phyloP scores from a whole-genome alignment of 148 eudicot species.

The Amaranthus palmeri region DNA sequence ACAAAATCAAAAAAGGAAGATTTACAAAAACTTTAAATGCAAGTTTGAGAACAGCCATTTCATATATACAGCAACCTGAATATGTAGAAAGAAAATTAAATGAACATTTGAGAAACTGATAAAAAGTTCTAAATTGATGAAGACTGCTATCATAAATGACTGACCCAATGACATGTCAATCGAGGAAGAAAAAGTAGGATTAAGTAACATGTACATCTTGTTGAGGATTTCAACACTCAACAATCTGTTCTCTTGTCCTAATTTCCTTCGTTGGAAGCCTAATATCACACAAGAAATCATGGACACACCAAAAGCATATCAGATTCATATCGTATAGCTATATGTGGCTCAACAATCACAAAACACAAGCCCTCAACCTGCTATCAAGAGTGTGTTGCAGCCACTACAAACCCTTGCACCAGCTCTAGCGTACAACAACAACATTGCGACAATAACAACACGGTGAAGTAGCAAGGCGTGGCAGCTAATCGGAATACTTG shows the following conservation, averaged over 20 bases:
- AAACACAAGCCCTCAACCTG: too few species aligned
- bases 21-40: constrained; percentile 99
- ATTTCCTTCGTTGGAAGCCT: neutral
- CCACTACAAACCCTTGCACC: too few species aligned
- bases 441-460: too few species aligned
- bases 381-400: too few species aligned
- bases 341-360: too few species aligned
- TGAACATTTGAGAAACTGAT: neutral
- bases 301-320: too few species aligned
- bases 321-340: too few species aligned
- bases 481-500: too few species aligned
- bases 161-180: neutral
- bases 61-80: constrained; percentile 96
- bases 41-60: constrained; percentile 80
- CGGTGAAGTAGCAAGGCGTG: too few species aligned
- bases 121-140: constrained; percentile 3
- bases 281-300: neutral
- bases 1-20: constrained; percentile 15
- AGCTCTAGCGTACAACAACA: too few species aligned
- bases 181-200: neutral
- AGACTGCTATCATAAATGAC: constrained; percentile 2
- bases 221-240: neutral
- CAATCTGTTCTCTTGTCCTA: neutral
- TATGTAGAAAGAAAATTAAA: constrained; percentile 1
- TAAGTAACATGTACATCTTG: neutral